These are phyloP conservation scores for Aureobasidium sp. DNA, from an alignment of 2,329 filamentous ascomycete genomes.

Conservation along the genomic window DNA sequence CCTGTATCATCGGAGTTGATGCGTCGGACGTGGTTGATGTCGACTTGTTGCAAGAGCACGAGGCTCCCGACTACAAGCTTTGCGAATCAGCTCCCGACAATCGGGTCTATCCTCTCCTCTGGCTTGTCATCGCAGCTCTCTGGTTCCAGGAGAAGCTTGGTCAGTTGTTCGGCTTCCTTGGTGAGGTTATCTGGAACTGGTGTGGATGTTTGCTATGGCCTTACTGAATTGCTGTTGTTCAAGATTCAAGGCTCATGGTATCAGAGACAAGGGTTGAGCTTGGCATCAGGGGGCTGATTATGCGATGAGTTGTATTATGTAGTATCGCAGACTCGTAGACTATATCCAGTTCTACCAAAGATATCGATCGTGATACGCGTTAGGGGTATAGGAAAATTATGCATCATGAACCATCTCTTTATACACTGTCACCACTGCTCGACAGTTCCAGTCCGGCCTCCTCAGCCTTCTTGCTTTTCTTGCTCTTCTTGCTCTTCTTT, in stretches of 20 bases:
- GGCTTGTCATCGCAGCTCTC: background rate
- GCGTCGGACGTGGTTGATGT: background rate
- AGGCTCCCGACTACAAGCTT: background rate
- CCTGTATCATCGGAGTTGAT: background rate
- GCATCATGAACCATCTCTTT: conserved; percentile 7
- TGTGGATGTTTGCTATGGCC: background rate
- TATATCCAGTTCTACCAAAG: background rate
- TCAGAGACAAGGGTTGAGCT: background rate
- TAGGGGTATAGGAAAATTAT: conserved; percentile 7
- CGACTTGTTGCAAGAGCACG: background rate
- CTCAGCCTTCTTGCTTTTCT: background rate
- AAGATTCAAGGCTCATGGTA: background rate
- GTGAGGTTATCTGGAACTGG: background rate
- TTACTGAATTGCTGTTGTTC: background rate
- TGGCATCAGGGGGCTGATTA: background rate
- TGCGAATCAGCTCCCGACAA: background rate
- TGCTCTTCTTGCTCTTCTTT: background rate
- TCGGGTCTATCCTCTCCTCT: background rate
- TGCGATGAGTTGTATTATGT: background rate
- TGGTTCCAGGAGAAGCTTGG: background rate
- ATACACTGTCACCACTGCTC: conserved; percentile 8
- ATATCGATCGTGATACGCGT: background rate
- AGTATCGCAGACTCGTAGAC: background rate
- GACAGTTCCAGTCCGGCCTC: conserved; percentile 2
- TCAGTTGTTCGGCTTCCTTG: background rate